Evolutionary conservation across 352 stramenopile genomes (phyloP), one percentile per base, ranked within the genome.

Genomic region (Pythium aphanidermatum): DNA sequence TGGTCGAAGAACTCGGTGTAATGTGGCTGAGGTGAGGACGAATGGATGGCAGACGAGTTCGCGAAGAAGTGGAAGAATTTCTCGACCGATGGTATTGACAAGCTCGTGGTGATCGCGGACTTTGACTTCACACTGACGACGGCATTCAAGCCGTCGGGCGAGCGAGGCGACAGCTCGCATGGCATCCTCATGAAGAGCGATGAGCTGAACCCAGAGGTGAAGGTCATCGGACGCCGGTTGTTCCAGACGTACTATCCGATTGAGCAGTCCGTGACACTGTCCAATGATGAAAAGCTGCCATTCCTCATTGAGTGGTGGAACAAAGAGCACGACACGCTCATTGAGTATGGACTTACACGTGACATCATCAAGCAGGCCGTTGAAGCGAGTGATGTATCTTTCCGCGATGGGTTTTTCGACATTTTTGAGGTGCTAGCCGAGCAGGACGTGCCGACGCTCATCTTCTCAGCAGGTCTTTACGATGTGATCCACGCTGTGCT

Each of bases 41-140:
- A n/a, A n/a, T n/a, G 14, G 16, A 50, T 14, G 50, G 36, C 43
- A 85, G 79, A 86, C 28, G 64, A 44, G 27, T 89, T 92, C 42
- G 70, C 79, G 13, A 46, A 59, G 32, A 92, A 92, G 48, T 83
- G 72, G 68, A 82, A 84, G 41, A 86, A 85, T 36, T 86, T 92
- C 39, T 61, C 64, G 14, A 72, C 59, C 23, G 76, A 86, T 30
- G 70, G 76, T 27, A 46, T 84, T 9, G 63, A 80, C 45, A 72
- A 82, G 46, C 69, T 92, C 21, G 55, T 92, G 27, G 72, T 92
- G 43, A 92, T 92, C 45, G 63, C 80, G 2, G 80, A 92, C 49
- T 92, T 92, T 56, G 80, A 92, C 56, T 81, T 87, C 19, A 92
- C 80, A 29, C 62, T 92, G 40, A 89, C 79, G 27, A 71, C 75